These are phyloP conservation scores for Aspergillus pseudoterreus DNA, from an alignment of 2,329 filamentous ascomycete genomes.

Conservation along the genomic window DNA sequence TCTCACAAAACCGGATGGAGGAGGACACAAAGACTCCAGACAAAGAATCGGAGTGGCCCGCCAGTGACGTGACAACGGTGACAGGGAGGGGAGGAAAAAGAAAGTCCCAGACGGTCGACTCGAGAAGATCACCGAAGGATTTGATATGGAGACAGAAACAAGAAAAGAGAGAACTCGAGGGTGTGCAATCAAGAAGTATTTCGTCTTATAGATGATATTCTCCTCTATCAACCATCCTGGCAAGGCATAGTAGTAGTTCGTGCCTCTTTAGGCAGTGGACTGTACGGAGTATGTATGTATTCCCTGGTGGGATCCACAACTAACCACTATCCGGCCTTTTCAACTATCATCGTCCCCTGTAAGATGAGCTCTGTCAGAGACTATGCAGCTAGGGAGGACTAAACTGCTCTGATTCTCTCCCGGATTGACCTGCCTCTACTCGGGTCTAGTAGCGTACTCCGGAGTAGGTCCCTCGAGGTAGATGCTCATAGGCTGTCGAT, in stretches of 20 bases:
- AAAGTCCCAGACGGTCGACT: neutral
- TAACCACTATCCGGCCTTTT: neutral
- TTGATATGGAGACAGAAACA: too few relatives aligned
- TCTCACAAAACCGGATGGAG: neutral
- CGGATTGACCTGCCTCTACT: neutral
- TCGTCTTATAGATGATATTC: too few relatives aligned
- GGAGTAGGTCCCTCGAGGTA: neutral
- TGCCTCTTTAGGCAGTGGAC: neutral
- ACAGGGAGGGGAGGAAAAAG: neutral
- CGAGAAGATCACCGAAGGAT: neutral
- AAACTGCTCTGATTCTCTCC: neutral
- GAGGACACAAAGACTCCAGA: constrained; percentile 4
- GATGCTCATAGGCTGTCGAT: neutral
- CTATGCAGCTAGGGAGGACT: constrained; percentile 14
- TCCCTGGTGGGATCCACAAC: neutral
- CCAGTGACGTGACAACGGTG: constrained; percentile 9
- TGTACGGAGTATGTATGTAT: neutral
- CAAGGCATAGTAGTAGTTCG: too few relatives aligned
- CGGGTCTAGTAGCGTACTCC: neutral
- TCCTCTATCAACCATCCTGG: too few relatives aligned
- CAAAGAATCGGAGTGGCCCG: constrained; percentile 15
- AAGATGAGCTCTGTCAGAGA: constrained; percentile 10
- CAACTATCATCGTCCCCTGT: neutral
- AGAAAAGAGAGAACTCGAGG: too few relatives aligned
- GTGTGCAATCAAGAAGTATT: too few relatives aligned